phyloP scores from a whole-genome alignment of 176 grass and related monocot genomes.

The Raddia guianensis region DNA sequence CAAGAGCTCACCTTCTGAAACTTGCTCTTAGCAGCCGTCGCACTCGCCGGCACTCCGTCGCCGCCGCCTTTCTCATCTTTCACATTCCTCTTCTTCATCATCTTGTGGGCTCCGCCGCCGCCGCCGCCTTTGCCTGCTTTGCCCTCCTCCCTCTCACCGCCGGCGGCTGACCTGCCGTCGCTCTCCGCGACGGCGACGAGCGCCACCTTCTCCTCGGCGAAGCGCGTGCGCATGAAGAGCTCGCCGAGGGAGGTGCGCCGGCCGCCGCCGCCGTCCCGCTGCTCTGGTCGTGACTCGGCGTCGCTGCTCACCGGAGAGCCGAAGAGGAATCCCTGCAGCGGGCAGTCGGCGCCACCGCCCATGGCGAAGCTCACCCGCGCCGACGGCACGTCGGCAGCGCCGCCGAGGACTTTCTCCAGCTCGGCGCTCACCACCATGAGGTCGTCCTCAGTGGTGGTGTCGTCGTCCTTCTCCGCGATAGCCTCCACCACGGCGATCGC shows the following conservation, averaged over 20 bases:
- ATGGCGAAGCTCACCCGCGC: slow-evolving; percentile 74
- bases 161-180: slow-evolving; percentile 18
- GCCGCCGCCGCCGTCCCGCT: slow-evolving; percentile 30
- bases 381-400: slow-evolving; percentile 56
- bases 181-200: slow-evolving; percentile 45
- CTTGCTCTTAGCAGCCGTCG: slow-evolving; percentile 52
- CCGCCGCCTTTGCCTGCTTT: slow-evolving; percentile 28
- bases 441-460: slow-evolving; percentile 78
- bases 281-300: slow-evolving; percentile 37
- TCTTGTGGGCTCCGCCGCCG: slow-evolving; percentile 16
- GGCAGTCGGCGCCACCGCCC: slow-evolving; percentile 49
- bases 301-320: slow-evolving; percentile 76
- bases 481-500: slow-evolving; percentile 51
- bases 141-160: slow-evolving; percentile 35
- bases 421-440: slow-evolving; percentile 79
- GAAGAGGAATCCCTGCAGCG: slow-evolving; percentile 87
- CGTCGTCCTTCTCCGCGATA: slow-evolving; percentile 77
- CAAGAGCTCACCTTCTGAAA: slow-evolving; percentile 68
- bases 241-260: slow-evolving; percentile 91
- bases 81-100: slow-evolving; percentile 56
- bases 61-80: slow-evolving; percentile 42
- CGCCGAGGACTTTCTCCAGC: slow-evolving; percentile 83
- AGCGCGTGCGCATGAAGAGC: slow-evolving; percentile 87
- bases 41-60: neutral
- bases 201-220: slow-evolving; percentile 60